Percentiles rank a stretch among this genome's conserved stretches.
These are phyloP conservation scores for Anacardium occidentale DNA, from an alignment of 345 rosid genomes.

Conservation along the genomic window DNA sequence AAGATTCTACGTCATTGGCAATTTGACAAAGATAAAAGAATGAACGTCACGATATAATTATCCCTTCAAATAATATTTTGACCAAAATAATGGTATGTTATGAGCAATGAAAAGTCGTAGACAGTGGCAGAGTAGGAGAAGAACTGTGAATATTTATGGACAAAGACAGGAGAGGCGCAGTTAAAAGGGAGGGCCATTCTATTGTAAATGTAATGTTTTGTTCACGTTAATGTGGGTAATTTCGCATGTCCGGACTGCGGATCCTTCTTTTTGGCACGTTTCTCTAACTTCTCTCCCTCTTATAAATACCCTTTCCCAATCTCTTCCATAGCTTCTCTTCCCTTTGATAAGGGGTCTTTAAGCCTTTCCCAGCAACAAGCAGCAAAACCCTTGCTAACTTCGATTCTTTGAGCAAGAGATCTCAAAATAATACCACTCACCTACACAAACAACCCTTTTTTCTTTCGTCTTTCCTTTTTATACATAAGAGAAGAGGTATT, in stretches of 20 bases:
- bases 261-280: conserved; percentile 29
- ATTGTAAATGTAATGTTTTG: not conserved
- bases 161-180: too few relatives aligned
- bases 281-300: conserved; percentile 11
- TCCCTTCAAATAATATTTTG: too few relatives aligned
- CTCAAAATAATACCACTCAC: conserved; percentile 24
- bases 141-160: too few relatives aligned
- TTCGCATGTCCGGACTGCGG: not conserved
- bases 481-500: too few relatives aligned
- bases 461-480: not conserved
- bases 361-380: conserved; percentile 15
- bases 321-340: conserved; percentile 2
- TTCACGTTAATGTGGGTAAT: too few relatives aligned
- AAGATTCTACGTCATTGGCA: too few relatives aligned
- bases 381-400: not conserved
- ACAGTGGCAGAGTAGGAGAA: too few relatives aligned
- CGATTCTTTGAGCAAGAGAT: conserved; percentile 26
- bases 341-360: conserved; percentile 24
- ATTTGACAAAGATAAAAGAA: too few relatives aligned
- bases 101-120: too few relatives aligned
- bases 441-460: not conserved
- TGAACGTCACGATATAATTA: too few relatives aligned
- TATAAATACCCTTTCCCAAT: conserved; percentile 31
- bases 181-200: too few relatives aligned
- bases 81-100: too few relatives aligned